Evolutionary conservation across 31 red algal genomes (phyloP).

Genomic region (Endocladia muricata): DNA sequence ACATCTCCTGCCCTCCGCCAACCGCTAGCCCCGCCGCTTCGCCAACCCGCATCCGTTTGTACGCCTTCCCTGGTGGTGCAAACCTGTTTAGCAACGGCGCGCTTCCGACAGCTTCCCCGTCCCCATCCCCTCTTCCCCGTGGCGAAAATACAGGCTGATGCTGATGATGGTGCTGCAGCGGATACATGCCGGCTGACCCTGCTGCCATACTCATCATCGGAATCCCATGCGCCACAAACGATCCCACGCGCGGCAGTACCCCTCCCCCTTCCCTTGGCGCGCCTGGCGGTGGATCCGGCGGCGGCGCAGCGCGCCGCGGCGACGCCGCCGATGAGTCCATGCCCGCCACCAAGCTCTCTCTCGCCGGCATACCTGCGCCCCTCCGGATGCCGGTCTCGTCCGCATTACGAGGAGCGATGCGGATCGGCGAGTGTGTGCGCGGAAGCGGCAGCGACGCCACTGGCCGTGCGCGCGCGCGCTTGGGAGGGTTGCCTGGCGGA

Average conservation of each 20-base stretch:
- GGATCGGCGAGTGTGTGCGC: background rate
- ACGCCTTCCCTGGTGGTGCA: background rate
- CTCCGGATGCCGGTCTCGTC: background rate
- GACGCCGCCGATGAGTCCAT: background rate
- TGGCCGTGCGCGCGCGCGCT: too few relatives aligned
- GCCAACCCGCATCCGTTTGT: too few relatives aligned
- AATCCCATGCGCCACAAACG: background rate
- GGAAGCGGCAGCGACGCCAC: background rate
- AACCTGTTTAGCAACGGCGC: background rate
- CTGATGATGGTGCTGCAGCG: background rate
- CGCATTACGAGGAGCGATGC: background rate
- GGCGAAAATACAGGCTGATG: background rate
- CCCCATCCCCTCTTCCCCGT: background rate
- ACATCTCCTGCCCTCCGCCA: too few relatives aligned
- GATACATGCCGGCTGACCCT: too few relatives aligned
- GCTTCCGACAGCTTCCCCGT: background rate
- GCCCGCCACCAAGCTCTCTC: background rate
- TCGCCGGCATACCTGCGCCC: background rate
- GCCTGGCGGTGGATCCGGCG: background rate
- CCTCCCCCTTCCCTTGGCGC: too few relatives aligned
- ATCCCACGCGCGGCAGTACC: background rate
- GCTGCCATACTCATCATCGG: slow-evolving; percentile 8
- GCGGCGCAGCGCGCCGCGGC: background rate
- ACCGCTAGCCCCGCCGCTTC: too few relatives aligned
- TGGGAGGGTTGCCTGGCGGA: too few relatives aligned